Conservation (phyloP, 805 yeast genomes). For the Danielia reshetovae region DNA sequence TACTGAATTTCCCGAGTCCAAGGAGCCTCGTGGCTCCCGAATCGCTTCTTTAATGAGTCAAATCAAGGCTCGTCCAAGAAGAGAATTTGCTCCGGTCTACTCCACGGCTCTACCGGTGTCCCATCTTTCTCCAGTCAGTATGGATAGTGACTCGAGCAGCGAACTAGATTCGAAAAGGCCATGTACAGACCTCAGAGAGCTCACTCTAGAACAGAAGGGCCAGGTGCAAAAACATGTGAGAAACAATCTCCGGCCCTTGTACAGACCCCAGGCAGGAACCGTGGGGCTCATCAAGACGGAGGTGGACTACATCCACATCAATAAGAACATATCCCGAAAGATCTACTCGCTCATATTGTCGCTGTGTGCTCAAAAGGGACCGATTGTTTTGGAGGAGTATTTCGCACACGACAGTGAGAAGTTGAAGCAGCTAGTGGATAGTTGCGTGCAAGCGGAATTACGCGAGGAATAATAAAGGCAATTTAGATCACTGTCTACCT, state of each 20-base stretch:
- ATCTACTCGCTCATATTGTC: constrained; percentile 41
- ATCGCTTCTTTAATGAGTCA: constrained; percentile 22
- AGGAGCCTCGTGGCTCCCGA: constrained; percentile 7
- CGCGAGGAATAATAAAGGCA: not conserved
- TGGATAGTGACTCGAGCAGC: constrained; percentile 7
- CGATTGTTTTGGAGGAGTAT: constrained; percentile 9
- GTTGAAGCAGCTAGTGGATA: constrained; percentile 21
- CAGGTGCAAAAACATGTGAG: constrained; percentile 57
- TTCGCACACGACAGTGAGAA: constrained; percentile 16
- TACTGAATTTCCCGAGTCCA: too few relatives aligned
- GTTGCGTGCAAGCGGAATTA: constrained; percentile 21
- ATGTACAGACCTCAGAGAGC: constrained; percentile 8
- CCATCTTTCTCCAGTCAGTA: constrained; percentile 1
- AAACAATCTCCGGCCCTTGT: constrained; percentile 46
- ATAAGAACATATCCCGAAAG: constrained; percentile 57
- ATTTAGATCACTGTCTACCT: too few relatives aligned
- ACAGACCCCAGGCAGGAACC: constrained; percentile 25
- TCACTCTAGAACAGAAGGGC: constrained; percentile 45
- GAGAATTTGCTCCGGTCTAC: not conserved
- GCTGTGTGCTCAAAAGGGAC: constrained; percentile 9
- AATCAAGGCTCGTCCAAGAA: constrained; percentile 7
- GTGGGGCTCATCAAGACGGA: constrained; percentile 23
- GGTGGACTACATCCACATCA: constrained; percentile 52
- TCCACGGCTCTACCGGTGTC: not conserved
- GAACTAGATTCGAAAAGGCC: not conserved